Conservation (phyloP, 2,329 filamentous ascomycete species). For the Colletotrichum sp. region DNA sequence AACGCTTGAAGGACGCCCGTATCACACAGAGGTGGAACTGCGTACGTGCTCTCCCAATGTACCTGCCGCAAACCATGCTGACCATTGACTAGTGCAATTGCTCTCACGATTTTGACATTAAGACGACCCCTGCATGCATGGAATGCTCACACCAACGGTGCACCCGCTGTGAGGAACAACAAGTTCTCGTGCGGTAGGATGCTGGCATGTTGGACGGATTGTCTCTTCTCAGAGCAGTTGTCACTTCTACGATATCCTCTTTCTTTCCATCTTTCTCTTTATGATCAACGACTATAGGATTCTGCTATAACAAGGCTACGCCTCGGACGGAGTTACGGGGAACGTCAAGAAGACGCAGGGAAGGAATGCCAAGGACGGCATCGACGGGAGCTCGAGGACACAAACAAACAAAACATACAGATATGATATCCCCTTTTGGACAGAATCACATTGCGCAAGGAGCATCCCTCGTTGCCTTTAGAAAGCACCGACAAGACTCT, state of each 20-base stretch:
- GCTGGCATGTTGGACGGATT: neutral
- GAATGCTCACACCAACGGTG: conserved; percentile 7
- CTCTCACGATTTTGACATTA: neutral
- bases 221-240: neutral
- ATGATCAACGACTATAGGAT: neutral
- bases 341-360: neutral
- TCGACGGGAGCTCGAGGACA: neutral
- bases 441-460: neutral
- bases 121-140: neutral
- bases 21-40: conserved; percentile 31
- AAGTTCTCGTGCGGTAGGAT: neutral
- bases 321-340: neutral
- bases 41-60: conserved; percentile 25
- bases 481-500: neutral
- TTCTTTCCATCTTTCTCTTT: neutral
- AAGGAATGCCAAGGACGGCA: neutral
- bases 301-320: neutral
- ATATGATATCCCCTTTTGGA: neutral
- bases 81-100: conserved; percentile 10
- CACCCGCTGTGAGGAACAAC: neutral
- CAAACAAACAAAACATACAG: neutral
- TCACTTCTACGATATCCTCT: neutral
- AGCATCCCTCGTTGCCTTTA: neutral
- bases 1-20: conserved; percentile 17
- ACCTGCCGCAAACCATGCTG: neutral